Conservation (phyloP, 2,329 filamentous ascomycete species). For the Scleromitrula shiraiana region DNA sequence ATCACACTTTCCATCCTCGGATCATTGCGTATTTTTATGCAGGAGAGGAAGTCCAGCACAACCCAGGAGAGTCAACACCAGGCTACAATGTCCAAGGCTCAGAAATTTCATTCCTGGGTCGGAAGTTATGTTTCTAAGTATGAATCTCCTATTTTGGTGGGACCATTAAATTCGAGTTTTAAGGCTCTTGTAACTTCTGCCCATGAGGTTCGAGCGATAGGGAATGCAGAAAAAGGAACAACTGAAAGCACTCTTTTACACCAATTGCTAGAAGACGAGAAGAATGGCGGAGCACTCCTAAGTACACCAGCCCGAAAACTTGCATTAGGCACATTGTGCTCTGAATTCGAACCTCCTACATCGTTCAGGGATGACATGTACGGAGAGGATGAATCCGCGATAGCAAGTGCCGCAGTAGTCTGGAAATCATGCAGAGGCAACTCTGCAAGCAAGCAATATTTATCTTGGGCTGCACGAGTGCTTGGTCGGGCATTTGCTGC, state of each 20-base stretch:
- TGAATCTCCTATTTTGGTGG: conserved; percentile 33
- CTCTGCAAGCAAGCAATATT: conserved; percentile 58
- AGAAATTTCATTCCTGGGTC: conserved; percentile 73
- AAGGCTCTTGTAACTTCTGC: conserved; percentile 60
- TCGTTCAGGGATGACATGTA: conserved; percentile 59
- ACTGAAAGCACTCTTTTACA: conserved; percentile 73
- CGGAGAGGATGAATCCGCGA: conserved; percentile 55
- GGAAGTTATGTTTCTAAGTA: conserved; percentile 59
- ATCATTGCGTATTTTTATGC: conserved; percentile 68
- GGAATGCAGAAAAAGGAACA: conserved; percentile 60
- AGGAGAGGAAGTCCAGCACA: conserved; percentile 66
- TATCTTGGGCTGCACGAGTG: conserved; percentile 78
- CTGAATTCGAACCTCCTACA: conserved; percentile 58
- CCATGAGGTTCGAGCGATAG: conserved; percentile 55
- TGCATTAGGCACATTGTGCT: conserved; percentile 66
- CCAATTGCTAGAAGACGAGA: conserved; percentile 70
- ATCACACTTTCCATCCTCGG: conserved; percentile 72
- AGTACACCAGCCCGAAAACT: conserved; percentile 61
- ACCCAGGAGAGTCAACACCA: conserved; percentile 79
- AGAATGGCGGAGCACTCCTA: conserved; percentile 53
- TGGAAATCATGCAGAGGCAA: conserved; percentile 69
- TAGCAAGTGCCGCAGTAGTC: conserved; percentile 55
- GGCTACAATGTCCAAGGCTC: conserved; percentile 66
- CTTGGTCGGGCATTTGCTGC: conserved; percentile 77
- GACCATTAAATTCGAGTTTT: conserved; percentile 49